Evolutionary conservation across 768 basidiomycete species (phyloP), one percentile per base, ranked within the genome.

Genomic region (Trichaptum fuscoviolaceum): DNA sequence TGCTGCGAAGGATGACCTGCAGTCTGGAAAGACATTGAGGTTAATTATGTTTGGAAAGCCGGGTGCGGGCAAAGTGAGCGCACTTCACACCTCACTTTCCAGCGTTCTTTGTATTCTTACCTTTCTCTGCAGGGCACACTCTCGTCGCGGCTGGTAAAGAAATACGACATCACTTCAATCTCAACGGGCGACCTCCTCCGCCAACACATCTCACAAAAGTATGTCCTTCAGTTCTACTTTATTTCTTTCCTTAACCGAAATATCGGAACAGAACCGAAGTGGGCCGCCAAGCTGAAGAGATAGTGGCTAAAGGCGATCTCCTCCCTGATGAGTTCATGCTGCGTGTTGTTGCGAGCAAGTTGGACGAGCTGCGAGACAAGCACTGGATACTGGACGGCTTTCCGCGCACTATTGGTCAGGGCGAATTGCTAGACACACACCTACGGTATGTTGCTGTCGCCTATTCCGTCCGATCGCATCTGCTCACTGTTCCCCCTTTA

Each of bases 321-420:
- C 75, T 95, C 7, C 86, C 90, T 0, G 93, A 95, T 74, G 87
- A 92, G 57, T 75, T 94, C 65, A 88, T 96, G 82, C 79, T 95
- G 68, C 84, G 85, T 70, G 83, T 96, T 30, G 85, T 95, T 57
- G 84, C 88, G 42, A 85, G 81, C 76, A 90, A 89, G 73, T 81
- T 96, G 20, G 86, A 90, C 70, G 71, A 75, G 18, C 78, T 92
- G 63, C 82, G 83, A 61, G 85, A 89, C 76, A 87, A 84, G 91
- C 89, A 92, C 72, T 96, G 95, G 95, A 90, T 96, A 69, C 76
- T 96, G 58, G 95, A 96, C 70, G 95, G 95, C 30, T 96, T 96
- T 72, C 95, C 95, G 63, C 88, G 95, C 42, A 96, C 94, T 12
- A 77, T 94, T 1, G 85, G 82, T n/a, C 95, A 96, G 75, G 93